Conservation (phyloP, 116 monocot genomes). For the Dioscorea cayenensis region DNA sequence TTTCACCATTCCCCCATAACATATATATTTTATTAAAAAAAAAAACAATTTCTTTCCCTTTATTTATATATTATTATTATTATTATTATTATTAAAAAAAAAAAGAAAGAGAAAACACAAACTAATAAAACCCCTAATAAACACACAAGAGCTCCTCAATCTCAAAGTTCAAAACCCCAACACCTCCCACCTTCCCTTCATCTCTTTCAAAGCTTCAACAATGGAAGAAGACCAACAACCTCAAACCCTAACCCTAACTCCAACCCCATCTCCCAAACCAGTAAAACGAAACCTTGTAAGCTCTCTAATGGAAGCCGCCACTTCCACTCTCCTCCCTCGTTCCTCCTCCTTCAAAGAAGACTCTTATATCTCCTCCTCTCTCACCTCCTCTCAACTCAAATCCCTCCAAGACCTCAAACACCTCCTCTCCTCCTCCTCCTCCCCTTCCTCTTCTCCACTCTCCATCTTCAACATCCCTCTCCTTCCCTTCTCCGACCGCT, state of each 20-base stretch:
- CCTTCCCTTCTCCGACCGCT: slow-evolving; percentile 19
- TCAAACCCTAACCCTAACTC: not conserved
- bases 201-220: no score
- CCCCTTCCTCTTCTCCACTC: slow-evolving; percentile 10
- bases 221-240: not conserved
- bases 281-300: slow-evolving; percentile 40
- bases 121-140: no score
- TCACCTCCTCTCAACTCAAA: slow-evolving; percentile 22
- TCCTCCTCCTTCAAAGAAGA: slow-evolving; percentile 46
- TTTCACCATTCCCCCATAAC: no score
- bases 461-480: slow-evolving; percentile 45
- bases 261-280: slow-evolving; percentile 12
- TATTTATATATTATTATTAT: no score
- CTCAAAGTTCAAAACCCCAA: no score
- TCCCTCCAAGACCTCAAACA: slow-evolving; percentile 3
- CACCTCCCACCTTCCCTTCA: no score
- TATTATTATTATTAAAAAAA: no score
- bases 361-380: slow-evolving; percentile 24
- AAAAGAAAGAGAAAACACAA: no score
- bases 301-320: slow-evolving; percentile 51
- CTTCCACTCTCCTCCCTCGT: slow-evolving; percentile 28
- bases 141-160: not conserved
- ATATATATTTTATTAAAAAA: no score
- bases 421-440: slow-evolving; percentile 11
- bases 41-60: no score